Percentiles rank a stretch among this genome's conserved stretches.
Evolutionary conservation across 228 moss, liverwort and hornwort genomes (phyloP).

Genomic region (Sphagnum fallax): DNA sequence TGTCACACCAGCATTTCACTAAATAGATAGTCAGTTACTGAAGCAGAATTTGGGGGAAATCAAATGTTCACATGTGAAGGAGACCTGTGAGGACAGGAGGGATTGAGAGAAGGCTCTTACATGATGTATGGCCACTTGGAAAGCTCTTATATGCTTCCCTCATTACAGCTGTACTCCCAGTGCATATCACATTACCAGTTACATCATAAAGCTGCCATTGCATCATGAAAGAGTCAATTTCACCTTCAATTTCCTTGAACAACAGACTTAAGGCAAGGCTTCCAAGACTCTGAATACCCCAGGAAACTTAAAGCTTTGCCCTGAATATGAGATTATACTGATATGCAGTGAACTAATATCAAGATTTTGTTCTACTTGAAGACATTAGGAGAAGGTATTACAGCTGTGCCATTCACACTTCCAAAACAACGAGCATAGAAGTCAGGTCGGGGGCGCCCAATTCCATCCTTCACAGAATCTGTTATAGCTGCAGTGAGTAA

Average conservation of each 20-base stretch:
- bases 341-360: too few species aligned
- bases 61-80: too few species aligned
- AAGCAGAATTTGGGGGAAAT: too few species aligned
- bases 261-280: too few species aligned
- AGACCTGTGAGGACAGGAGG: too few species aligned
- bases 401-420: conserved; percentile 6
- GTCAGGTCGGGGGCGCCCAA: conserved; percentile 76
- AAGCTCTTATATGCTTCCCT: conserved; percentile 59
- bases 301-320: too few species aligned
- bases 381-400: conserved; percentile 2
- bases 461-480: conserved; percentile 57
- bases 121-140: conserved; percentile 59
- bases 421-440: conserved; percentile 67
- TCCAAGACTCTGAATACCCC: too few species aligned
- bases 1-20: too few species aligned
- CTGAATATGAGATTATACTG: too few species aligned
- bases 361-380: not conserved
- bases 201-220: conserved; percentile 34
- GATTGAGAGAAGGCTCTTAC: conserved; percentile 4
- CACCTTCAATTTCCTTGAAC: not conserved
- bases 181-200: conserved; percentile 48
- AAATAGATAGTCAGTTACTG: too few species aligned
- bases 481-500: conserved; percentile 65
- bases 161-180: conserved; percentile 17
- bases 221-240: not conserved